Base-by-base conservation (phyloP, 805 yeast species). In the Spathaspora girioi region DNA sequence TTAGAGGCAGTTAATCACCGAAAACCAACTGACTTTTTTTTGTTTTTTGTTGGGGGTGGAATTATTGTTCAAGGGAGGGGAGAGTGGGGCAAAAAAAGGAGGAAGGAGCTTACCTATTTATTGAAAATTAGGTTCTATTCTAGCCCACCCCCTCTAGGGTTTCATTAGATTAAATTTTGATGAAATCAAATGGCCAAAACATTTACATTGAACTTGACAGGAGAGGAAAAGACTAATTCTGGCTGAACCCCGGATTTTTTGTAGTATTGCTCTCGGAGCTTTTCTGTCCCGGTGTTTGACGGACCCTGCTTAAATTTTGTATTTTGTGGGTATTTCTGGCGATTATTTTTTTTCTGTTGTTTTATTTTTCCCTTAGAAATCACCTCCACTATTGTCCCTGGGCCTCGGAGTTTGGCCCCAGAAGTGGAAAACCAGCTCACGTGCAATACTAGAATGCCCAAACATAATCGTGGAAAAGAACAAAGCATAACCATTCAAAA, bases 401-500 rank as follows among this genome's bases (percentile, higher is more conserved):
- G 44, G n/a, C 44, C 29, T 42, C 44, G 29, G 44, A 23, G 44
- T 42, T 42, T 19, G 26, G 43, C 35, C 35, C 35, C 35, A 31
- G 35, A 31, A 31, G n/a, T 31, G 8, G n/a, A 10, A 31, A 31
- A 31, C 26, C 26, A 23, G 6, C 26, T 31, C 35, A 31, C 35
- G 35, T 31, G 35, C 35, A 8, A 31, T 31, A 14, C 5, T 11
- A 31, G 35, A 31, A 31, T 31, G 18, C 40, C 40, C 40, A 8
- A 35, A 35, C 5, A 35, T 15, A 35, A 11, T 4, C 15, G 4
- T n/a, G n/a, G n/a, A n/a, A n/a, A n/a, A n/a, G n/a, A 29, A 9
- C 32, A 29, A 29, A 29, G 11, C 11, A 29, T 29, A 29, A 29
- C 3, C 29, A 27, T 7, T 27, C 6, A 27, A 27, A 27, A 27